Base-by-base conservation (phyloP, 768 basidiomycete species). In the Lactifluus pinguis region DNA sequence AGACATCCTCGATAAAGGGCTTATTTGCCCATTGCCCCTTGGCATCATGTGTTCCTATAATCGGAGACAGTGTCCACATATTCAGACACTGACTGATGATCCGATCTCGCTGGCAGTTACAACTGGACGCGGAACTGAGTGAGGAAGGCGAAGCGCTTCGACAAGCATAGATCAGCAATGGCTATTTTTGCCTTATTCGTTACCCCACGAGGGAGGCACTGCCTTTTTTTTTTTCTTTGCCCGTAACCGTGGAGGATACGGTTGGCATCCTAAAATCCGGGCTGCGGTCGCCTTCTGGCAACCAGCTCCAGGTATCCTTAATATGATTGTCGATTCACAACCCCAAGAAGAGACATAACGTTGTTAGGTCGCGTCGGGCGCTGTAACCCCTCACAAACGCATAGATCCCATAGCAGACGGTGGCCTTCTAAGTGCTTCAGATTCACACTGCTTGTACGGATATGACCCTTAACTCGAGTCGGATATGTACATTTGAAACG, bases 341-440 rank as follows among this genome's bases (percentile, higher is more conserved):
- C 41, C 17, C 41, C 6, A 42, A 19, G 4, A 10, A 4, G 36
- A 69, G 76, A 44, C 41, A 78, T 81, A 30, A 80, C 74, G 67
- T 83, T 80, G 10, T 82, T 77, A 65, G 83, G 83, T 9, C 80
- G 81, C 83, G n/a, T n/a, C n/a, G 83, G 30, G 80, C 80, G 45
- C 78, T 78, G 62, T 81, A 83, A 3, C 73, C 81, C 13, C 83
- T 75, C 2, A 75, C 81, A 59, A 82, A 83, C 10, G 82, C 82
- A 17, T 82, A 76, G 41, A 83, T 70, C 30, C 81, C 82, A 38
- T 72, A 71, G 62, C 80, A 10, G 38, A 11, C 74, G 1, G 41
- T 17, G 6, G 41, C 17, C 17, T 42, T 1, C 82, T 19, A 79
- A 4, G 70, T 68, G 10, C 47, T 9, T 59, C 47, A 53, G 19